Evolutionary conservation across 208 protist species (phyloP), one percentile per base, ranked within the genome.

Genomic region (Trypanosoma conorhini): DNA sequence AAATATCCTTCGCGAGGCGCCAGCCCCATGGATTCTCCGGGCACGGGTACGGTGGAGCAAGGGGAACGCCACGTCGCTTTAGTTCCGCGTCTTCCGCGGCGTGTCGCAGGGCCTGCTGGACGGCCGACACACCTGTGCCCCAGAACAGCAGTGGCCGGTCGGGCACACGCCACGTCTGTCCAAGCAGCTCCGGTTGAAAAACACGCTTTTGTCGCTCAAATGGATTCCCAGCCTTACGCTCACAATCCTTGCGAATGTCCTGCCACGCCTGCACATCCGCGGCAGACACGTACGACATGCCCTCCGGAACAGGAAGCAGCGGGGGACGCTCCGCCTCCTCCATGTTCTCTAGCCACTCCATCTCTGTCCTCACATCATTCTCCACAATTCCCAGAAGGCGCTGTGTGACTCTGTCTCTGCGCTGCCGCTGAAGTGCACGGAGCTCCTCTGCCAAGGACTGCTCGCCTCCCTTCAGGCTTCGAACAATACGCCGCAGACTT

Each of bases 1-100:
- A 74, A 17, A 92, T 78, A 44, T 94, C 89, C 55, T 91, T 84
- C 40, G 80, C 86, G 17, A 94, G 73, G 12, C 86, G 74, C 89
- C 89, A 94, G 15, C 89, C 89, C 89, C 89, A 94, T 26, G 89
- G 89, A 61, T 94, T 94, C 76, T 91, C 89, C 4, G 89, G 70
- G 44, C 89, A 94, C 13, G 89, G 89, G 56, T 94, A 94, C 22
- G 89, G 89, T 58, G 89, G 89, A 10, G 77, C 80, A 19, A 94
- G 80, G 15, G 78, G 77, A 71, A 81, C 77, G 15, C 80, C 80
- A 54, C 72, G 70, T 1, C 86, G 82, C 24, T 74, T 74, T 50
- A 77, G 78, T 69, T 90, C 81, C 9, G 90, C 90, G 55, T 92
- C 87, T 51, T 83, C 86, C 22, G 90, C 87, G n/a, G 86, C 90